Evolutionary conservation across 1,139 yeast genomes (phyloP), one percentile per base, ranked within the genome.

Genomic region (Debaryomyces psychrophilus): DNA sequence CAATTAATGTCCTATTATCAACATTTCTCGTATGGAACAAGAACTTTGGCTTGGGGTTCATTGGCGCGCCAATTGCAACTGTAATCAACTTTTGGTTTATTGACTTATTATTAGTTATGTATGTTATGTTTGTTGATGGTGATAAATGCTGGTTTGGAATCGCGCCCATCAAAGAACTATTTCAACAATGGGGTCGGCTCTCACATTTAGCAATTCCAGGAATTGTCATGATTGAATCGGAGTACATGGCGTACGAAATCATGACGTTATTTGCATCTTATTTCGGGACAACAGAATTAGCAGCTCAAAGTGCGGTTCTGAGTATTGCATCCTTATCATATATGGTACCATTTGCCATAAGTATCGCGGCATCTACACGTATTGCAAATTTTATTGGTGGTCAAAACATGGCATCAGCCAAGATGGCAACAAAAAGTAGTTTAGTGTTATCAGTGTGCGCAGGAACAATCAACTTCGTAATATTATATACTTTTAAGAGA

Each of bases 311-410:
- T 40, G 92, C 95, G 0, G 84, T 88, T 0, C 83, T 95, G 4
- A 85, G 95, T 3, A 75, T 89, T 44, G 92, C 93, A 0, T 85
- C 95, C 1, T 69, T 90, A 44, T 71, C 90, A 1, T 90, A 87
- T 58, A 90, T 89, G 86, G 76, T 88, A 11, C 96, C 97, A 11
- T 90, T 90, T 72, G 93, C 97, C 0, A 81, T 89, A 4, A 85
- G 96, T 35, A 90, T 90, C 41, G 95, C 96, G 0, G 77, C 92
- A 0, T 85, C 95, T 0, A 90, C 96, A 0, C 76, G 97, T 65
- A 85, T 90, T 42, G 96, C 97, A 36, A 89, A 86, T 61, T 89
- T 86, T 57, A 80, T 90, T 46, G 97, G 97, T 4, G 95, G 93
- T 0, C 83, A 79, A 43, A 83, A 88, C 56, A 67, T 82, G 3